Conservation (phyloP, 768 basidiomycete genomes). For the Crucibulum laeve region DNA sequence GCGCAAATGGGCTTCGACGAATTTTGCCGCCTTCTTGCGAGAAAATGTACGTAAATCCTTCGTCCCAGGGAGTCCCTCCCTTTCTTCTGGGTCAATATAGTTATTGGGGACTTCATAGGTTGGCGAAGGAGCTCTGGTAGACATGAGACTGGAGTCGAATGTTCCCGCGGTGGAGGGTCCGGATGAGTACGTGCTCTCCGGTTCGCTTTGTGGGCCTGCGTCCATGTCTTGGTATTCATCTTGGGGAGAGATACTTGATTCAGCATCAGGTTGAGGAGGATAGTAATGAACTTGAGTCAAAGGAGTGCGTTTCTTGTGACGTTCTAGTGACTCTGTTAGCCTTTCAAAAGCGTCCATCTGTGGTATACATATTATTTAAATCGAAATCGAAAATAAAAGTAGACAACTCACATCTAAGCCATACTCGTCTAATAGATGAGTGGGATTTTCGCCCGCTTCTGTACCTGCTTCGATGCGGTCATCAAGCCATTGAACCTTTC, state of each 20-base stretch:
- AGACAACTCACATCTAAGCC: conserved; percentile 42
- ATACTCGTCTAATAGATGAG: conserved; percentile 49
- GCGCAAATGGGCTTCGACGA: conserved; percentile 32
- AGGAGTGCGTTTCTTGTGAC: conserved; percentile 30
- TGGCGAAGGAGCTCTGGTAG: conserved; percentile 14
- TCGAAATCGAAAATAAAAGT: conserved; percentile 6
- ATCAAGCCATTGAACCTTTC: conserved; percentile 50
- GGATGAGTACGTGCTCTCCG: neutral
- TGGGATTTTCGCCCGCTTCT: conserved; percentile 5
- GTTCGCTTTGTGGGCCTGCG: neutral
- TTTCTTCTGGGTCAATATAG: conserved; percentile 61
- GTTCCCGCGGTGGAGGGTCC: neutral
- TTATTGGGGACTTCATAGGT: conserved; percentile 41
- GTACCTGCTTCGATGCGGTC: conserved; percentile 9
- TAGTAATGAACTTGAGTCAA: conserved; percentile 22
- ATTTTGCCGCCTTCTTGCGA: conserved; percentile 32
- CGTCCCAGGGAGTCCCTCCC: conserved; percentile 49
- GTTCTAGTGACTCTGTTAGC: conserved; percentile 43
- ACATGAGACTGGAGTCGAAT: conserved; percentile 6
- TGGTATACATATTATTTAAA: neutral
- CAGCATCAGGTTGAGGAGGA: conserved; percentile 17
- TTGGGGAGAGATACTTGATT: conserved; percentile 8
- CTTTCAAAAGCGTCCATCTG: conserved; percentile 47
- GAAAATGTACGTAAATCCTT: conserved; percentile 19
- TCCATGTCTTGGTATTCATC: conserved; percentile 6